A percentile compares a stretch with the other conserved stretches of the same genome.
Conservation (phyloP, 257 asterid genomes). For the Solanum lignicaule region DNA sequence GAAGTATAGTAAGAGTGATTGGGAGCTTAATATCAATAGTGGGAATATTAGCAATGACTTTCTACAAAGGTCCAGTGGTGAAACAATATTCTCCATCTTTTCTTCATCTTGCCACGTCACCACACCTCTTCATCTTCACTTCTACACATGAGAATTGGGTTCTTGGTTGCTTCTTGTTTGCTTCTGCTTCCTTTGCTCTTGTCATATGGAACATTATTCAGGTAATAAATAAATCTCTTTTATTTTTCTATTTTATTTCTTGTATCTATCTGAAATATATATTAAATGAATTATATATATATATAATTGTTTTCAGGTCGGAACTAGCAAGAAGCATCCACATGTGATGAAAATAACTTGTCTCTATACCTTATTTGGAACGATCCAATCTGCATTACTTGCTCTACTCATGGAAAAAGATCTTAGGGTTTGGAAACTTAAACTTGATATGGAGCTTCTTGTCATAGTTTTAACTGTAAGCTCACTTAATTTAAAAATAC, state of each 20-base stretch:
- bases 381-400: conserved; percentile 33
- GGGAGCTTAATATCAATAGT: conserved; percentile 41
- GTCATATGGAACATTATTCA: conserved; percentile 53
- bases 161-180: conserved; percentile 51
- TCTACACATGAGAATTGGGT: conserved; percentile 39
- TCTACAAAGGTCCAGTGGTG: conserved; percentile 47
- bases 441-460: conserved; percentile 34
- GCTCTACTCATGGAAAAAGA: conserved; percentile 40
- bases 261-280: background rate
- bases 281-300: background rate
- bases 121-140: conserved; percentile 41
- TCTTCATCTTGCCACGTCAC: conserved; percentile 7
- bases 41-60: conserved; percentile 47
- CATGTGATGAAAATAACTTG: conserved; percentile 51
- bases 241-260: too few relatives aligned
- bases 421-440: conserved; percentile 39
- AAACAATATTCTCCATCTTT: conserved; percentile 25
- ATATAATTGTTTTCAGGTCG: conserved; percentile 1
- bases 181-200: conserved; percentile 52
- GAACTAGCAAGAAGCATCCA: conserved; percentile 38
- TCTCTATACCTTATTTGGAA: conserved; percentile 60
- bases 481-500: background rate
- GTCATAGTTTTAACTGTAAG: conserved; percentile 54
- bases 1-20: conserved; percentile 43
- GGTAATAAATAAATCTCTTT: conserved; percentile 14